phyloP scores from a whole-genome alignment of 108 stramenopile species.

The Cyclotella choctawhatcheeana region DNA sequence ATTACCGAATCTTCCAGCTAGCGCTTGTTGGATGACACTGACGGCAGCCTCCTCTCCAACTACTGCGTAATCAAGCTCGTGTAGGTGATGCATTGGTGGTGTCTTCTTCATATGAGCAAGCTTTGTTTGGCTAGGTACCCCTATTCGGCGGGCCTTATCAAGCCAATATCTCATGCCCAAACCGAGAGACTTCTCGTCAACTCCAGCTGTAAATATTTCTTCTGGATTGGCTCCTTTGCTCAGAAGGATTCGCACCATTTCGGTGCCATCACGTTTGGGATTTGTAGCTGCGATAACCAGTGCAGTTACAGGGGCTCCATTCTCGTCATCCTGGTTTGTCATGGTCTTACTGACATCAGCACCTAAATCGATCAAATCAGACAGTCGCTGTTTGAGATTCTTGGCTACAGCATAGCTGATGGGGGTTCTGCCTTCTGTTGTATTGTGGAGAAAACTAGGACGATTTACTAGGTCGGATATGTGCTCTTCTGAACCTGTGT shows the following conservation, averaged over 20 bases:
- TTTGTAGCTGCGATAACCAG: conserved; percentile 5
- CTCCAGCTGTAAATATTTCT: conserved; percentile 2
- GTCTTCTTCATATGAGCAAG: conserved; percentile 4
- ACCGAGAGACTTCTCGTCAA: conserved; percentile 1
- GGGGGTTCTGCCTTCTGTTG: conserved; percentile 1
- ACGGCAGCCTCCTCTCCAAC: conserved; percentile 10
- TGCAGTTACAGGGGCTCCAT: too few relatives aligned
- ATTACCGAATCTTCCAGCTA: conserved; percentile 11
- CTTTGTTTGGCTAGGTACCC: not conserved
- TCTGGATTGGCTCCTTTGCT: conserved; percentile 3
- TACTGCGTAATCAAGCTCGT: conserved; percentile 13
- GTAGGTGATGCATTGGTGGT: conserved; percentile 3
- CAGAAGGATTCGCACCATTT: conserved; percentile 7
- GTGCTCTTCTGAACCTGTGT: not conserved
- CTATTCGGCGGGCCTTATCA: not conserved
- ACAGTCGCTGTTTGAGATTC: not conserved
- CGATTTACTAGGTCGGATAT: conserved; percentile 10
- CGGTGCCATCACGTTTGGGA: conserved; percentile 3
- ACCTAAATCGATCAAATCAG: conserved; percentile 14
- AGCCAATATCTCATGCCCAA: conserved; percentile 8
- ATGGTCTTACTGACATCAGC: conserved; percentile 7
- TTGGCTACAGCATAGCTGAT: conserved; percentile 7
- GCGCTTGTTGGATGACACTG: not conserved
- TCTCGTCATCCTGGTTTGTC: not conserved
- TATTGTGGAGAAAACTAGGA: too few relatives aligned